These are phyloP conservation scores for Erigeron canadensis DNA, from an alignment of 129 eudicot species.

Conservation along the genomic window DNA sequence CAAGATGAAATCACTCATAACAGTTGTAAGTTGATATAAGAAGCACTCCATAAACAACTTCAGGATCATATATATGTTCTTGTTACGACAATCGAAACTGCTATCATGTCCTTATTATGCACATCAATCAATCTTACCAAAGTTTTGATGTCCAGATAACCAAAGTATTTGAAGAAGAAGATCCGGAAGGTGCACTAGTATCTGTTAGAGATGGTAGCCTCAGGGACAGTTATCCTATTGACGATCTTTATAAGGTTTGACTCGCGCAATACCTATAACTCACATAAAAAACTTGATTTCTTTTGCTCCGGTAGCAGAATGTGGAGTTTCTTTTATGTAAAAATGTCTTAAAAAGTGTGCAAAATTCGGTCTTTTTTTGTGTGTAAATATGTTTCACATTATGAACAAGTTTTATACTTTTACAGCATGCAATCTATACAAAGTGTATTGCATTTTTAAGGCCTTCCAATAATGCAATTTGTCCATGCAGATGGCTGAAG, in stretches of 20 bases:
- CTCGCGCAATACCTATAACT: slow-evolving; percentile 4
- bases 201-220: slow-evolving; percentile 59
- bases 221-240: slow-evolving; percentile 63
- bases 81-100: neutral
- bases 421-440: no score
- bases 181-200: slow-evolving; percentile 60
- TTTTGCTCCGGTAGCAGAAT: no score
- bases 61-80: neutral
- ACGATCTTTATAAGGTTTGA: slow-evolving; percentile 66
- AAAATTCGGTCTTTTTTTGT: no score
- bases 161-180: slow-evolving; percentile 55
- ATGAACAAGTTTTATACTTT: no score
- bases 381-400: no score
- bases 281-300: neutral
- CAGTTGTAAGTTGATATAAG: slow-evolving; percentile 53
- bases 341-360: no score
- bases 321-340: no score
- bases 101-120: neutral
- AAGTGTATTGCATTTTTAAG: neutral
- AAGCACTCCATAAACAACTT: neutral
- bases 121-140: slow-evolving; percentile 14
- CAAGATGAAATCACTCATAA: slow-evolving; percentile 82
- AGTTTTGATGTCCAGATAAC: slow-evolving; percentile 39
- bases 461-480: neutral
- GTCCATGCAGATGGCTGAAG: slow-evolving; percentile 67